Evolutionary conservation across 768 basidiomycete species (phyloP), one percentile per base, ranked within the genome.

Genomic region (Psilocybe azurescens): DNA sequence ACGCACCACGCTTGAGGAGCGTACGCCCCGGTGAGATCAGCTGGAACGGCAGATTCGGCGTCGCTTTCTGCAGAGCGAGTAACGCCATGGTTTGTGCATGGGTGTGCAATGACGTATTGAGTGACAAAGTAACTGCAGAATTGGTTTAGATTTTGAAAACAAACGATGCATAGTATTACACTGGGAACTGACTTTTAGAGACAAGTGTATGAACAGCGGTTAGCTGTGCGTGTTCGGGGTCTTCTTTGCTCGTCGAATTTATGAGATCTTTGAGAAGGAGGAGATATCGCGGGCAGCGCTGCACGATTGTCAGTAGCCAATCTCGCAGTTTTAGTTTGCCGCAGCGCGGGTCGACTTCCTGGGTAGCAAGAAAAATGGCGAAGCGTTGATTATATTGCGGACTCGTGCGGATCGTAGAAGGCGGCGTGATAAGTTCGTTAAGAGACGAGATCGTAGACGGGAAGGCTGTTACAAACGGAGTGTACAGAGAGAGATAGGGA

Each of bases 401-500:
- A 55, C 79, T 82, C 3, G 78, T 69, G 51, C 74, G 69, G 65
- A 69, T 60, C n/a, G 74, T 58, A 1, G 81, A 73, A 24, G 81
- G 71, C 4, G 81, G 73, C 0, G 83, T 78, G 5, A 83, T 78
- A n/a, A 90, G 78, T 38, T 82, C 78, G 5, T 80, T 74, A 54
- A 93, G 80, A 13, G 86, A 77, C 1, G 87, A 77, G 8, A 93
- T 79, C 18, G 88, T 83, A 2, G 86, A 75, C 6, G 91, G 84
- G 71, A 94, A 96, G 0, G 90, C 81, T 10, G 91, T 90, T 55
- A 95, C 82, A 68, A 94, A 95, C 0, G 91, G 93, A 16, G 85
- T 92, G 75, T 95, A 95, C 16, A 95, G 79, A 3, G 93, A 94
- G 14, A 95, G 81, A 70, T 94, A 96, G 0, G 94, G 94, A 63